phyloP scores from a whole-genome alignment of 179 eudicot genomes.

The Sideroxylon spinosum region DNA sequence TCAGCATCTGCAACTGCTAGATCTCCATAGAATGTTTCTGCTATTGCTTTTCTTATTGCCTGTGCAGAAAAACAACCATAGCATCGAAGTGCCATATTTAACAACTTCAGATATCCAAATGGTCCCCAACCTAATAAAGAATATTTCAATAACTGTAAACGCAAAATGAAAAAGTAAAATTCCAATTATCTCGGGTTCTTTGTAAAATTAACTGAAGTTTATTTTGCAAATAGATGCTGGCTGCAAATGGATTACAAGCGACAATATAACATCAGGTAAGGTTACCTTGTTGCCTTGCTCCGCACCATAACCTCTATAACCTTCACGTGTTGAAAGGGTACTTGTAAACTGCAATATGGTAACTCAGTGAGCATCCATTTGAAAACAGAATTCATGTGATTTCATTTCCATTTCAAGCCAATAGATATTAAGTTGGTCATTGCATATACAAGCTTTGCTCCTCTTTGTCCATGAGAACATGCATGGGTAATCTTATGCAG shows the following conservation, averaged over 20 bases:
- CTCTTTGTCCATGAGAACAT: too few relatives aligned
- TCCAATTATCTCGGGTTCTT: neutral
- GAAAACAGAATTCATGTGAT: neutral
- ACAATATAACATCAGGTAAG: neutral
- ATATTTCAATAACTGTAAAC: neutral
- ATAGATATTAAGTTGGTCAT: neutral
- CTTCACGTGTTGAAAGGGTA: constrained; percentile 37
- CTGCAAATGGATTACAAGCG: neutral
- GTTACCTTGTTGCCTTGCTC: constrained; percentile 58
- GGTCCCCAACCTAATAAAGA: too few relatives aligned
- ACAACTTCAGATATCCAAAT: neutral
- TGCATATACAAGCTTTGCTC: neutral
- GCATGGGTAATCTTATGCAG: too few relatives aligned
- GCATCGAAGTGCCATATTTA: neutral
- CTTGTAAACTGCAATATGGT: constrained; percentile 32
- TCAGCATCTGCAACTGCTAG: constrained; percentile 41
- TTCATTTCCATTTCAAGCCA: neutral
- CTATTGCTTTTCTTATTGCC: constrained; percentile 63
- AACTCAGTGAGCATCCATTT: neutral
- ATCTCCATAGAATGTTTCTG: constrained; percentile 47
- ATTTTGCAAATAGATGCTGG: neutral
- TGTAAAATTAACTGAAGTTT: neutral
- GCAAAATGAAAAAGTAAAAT: neutral
- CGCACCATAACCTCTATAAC: constrained; percentile 60
- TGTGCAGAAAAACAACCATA: constrained; percentile 19